Base-by-base conservation (phyloP, 2,329 filamentous ascomycete species). In the Verticillium tricorpus region DNA sequence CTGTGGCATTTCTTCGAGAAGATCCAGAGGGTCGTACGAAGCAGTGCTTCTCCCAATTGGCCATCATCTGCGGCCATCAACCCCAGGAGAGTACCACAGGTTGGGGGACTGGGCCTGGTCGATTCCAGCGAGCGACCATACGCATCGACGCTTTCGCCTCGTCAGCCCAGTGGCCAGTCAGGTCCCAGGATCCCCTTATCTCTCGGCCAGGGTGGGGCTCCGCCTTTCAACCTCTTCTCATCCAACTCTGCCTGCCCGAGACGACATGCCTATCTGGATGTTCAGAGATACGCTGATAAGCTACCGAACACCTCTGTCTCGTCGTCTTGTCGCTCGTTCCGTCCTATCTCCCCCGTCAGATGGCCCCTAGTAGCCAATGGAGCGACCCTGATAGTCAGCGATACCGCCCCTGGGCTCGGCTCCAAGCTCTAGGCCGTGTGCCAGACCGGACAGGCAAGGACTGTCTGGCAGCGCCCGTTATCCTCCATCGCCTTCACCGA, bases 171-270 rank as follows among this genome's bases (percentile, higher is more conserved):
- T n/a, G 39, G n/a, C 57, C 57, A 58, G 37, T 58, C 37, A 58
- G 22, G n/a, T 5, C 25, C 37, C 39, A 3, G 19, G 39, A 45
- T 50, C 37, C 25, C 37, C 57, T 58, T 58, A 58, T 58, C 57
- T 58, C 57, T 58, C n/a, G 57, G 37, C 57, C 22, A 28, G 37
- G 15, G 57, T 58, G 57, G 57, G 39, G 37, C 37, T 22, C 25
- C 3, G 45, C 45, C 35, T 12, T 15, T 50, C 57, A 32, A 58
- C 57, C n/a, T 25, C 57, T 32, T 40, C 31, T 57, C 55, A 57
- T 57, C 34, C n/a, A 40, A 19, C 25, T 32, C 22, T 58, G 37
- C 15, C 57, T 50, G 8, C 37, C 12, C 39, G 22, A 40, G 35
- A 31, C 57, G 37, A 22, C 57, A 11, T 58, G 2, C 31, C 31